Evolutionary conservation across 2,329 filamentous ascomycete genomes (phyloP), one percentile per base, ranked within the genome.

Genomic region (Didymella sp.): DNA sequence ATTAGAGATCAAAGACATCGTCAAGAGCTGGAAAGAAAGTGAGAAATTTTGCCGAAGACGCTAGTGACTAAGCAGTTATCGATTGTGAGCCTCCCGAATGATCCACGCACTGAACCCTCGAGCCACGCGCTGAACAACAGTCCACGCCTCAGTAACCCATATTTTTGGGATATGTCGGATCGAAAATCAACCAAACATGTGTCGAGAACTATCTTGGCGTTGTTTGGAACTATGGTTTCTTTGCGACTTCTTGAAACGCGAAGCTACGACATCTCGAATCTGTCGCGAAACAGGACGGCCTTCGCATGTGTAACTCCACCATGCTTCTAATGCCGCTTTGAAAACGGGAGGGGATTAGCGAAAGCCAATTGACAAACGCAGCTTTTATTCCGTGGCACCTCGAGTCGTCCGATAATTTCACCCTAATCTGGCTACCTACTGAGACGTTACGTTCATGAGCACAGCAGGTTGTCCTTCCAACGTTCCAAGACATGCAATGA

Each of bases 241-340:
- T 52, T 33, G 31, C 30, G 22, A 24, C 5, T 38, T 53, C 22
- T 60, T 60, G 67, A 71, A 71, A 72, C 68, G 38, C 58, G 33
- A 41, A 43, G 45, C 51, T 30, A 59, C 51, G n/a, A 44, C 51
- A 25, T 27, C 19, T 57, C 44, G 43, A 50, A 44, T 40, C 51
- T 17, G 50, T 58, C 54, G 50, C 64, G 63, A 72, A 71, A 72
- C 69, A 59, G 56, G 49, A 52, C 37, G 40, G 42, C 58, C 61
- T 54, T 63, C 64, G 61, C 46, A 59, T 55, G 37, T 30, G 25
- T 7, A 31, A 15, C 43, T 41, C 21, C 25, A 40, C n/a, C 44
- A 21, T 28, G 43, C 37, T 51, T 25, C 28, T 28, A 51, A 6
- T 42, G 53, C 49, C n/a, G 48, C 37, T 52, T 49, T 57, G 54